These are phyloP conservation scores for Quercus berberidifolia DNA, from an alignment of 306 rosid genomes.

Conservation along the genomic window DNA sequence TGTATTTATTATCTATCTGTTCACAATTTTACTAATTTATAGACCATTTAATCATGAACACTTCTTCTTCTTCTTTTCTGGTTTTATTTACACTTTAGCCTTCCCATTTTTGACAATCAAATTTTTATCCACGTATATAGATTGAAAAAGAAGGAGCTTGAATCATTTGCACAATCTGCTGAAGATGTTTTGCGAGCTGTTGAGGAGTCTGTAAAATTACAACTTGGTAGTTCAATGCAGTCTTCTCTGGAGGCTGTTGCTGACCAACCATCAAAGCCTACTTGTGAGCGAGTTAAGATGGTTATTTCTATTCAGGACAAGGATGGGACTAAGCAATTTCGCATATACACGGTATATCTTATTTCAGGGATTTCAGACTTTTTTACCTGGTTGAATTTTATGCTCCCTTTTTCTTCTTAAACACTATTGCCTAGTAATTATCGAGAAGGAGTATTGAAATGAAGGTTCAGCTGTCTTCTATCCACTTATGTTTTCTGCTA, in stretches of 20 bases:
- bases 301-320: conserved; percentile 74
- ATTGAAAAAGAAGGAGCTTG: conserved; percentile 72
- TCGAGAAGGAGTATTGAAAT: background rate
- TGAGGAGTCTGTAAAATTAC: conserved; percentile 57
- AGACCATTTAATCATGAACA: background rate
- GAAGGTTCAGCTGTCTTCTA: background rate
- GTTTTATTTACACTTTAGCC: background rate
- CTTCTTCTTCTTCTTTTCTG: background rate
- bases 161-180: conserved; percentile 61
- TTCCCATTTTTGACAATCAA: background rate
- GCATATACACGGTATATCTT: conserved; percentile 62
- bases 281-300: conserved; percentile 56
- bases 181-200: conserved; percentile 42
- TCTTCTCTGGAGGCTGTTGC: conserved; percentile 28
- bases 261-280: conserved; percentile 39
- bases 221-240: conserved; percentile 24
- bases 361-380: background rate
- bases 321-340: conserved; percentile 65
- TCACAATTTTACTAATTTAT: background rate
- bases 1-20: background rate
- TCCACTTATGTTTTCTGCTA: background rate
- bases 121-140: conserved; percentile 32
- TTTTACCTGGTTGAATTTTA: background rate
- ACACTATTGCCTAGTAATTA: background rate
- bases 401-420: background rate